phyloP scores from a whole-genome alignment of 2,329 filamentous ascomycete species.

The Neurospora crassa region DNA sequence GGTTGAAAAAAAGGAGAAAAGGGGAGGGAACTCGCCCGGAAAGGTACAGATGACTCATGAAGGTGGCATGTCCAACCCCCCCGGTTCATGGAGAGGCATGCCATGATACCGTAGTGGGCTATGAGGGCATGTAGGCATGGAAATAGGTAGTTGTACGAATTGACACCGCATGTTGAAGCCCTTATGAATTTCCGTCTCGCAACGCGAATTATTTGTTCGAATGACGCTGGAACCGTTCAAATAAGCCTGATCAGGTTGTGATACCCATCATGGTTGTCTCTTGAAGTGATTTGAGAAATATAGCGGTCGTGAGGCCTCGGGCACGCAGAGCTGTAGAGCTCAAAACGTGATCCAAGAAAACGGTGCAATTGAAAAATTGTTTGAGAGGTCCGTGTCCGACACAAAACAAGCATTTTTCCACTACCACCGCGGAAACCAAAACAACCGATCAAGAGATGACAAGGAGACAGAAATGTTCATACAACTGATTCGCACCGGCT shows the following conservation, averaged over 20 bases:
- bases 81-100: neutral
- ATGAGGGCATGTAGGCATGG: neutral
- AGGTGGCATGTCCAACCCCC: neutral
- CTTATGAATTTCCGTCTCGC: neutral
- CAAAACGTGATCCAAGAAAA: neutral
- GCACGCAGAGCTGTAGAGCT: neutral
- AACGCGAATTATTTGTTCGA: neutral
- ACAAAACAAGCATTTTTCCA: neutral
- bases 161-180: neutral
- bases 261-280: neutral
- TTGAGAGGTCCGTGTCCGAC: neutral
- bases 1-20: neutral
- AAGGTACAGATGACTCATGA: neutral
- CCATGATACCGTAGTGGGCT: neutral
- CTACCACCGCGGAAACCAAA: neutral
- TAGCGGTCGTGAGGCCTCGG: neutral
- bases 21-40: neutral
- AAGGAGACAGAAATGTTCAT: neutral
- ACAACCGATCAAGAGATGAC: neutral
- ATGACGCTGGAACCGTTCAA: neutral
- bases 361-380: neutral
- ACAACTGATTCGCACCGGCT: neutral
- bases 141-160: neutral
- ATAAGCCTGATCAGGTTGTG: rapidly evolving
- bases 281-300: no score